These are phyloP conservation scores for Debaryomyces prosopidis DNA, from an alignment of 805 yeast species.

Conservation along the genomic window DNA sequence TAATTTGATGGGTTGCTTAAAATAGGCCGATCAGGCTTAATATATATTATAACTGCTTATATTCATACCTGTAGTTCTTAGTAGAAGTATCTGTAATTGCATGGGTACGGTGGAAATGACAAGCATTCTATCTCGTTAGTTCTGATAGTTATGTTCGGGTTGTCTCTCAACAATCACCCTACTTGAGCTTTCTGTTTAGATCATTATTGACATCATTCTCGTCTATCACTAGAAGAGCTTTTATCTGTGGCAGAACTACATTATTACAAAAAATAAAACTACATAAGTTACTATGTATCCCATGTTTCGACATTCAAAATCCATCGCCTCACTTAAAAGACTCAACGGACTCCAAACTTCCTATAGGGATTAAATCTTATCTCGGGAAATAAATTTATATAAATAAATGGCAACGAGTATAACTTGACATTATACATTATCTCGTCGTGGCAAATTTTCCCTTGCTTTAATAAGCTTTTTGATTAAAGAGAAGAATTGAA, in stretches of 20 bases:
- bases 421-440: constrained; percentile 60
- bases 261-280: background rate
- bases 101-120: no score
- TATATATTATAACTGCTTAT: constrained; percentile 1
- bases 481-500: constrained; percentile 43
- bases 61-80: background rate
- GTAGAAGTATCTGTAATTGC: background rate
- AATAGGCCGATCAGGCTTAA: constrained; percentile 5
- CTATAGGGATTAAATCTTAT: constrained; percentile 51
- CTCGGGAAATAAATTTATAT: constrained; percentile 51
- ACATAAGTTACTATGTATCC: constrained; percentile 30
- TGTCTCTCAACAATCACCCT: no score
- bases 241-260: no score
- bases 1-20: constrained; percentile 6
- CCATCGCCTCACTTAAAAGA: constrained; percentile 55
- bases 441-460: constrained; percentile 72
- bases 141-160: no score
- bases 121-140: no score
- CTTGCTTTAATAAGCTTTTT: constrained; percentile 52
- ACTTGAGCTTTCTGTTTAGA: no score
- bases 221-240: no score
- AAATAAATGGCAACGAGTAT: constrained; percentile 62
- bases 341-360: constrained; percentile 58
- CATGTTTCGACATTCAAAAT: constrained; percentile 60
- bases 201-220: no score